Evolutionary conservation across 176 grass and related monocot species (phyloP), one percentile per base, ranked within the genome.

Genomic region (Chloris gayana): DNA sequence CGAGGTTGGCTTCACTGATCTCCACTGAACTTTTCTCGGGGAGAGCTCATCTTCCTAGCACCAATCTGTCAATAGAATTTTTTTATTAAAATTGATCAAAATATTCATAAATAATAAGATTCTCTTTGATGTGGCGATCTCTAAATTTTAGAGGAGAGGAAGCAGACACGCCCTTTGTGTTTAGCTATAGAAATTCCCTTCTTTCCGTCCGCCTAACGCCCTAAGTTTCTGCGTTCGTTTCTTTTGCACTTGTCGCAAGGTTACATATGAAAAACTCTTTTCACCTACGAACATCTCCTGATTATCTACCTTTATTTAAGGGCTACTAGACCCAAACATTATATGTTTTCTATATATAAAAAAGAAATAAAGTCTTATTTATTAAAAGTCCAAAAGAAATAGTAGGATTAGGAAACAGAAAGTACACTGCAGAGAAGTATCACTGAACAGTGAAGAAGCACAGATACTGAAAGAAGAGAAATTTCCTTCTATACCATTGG

Each of bases 1-100:
- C 66, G 30, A 67, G 66, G 54, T 15, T 57, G 62, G 72, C 61
- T 68, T 57, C 72, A 83, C 59, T 60, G 32, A 68, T 77, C 72
- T n/a, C 78, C 42, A 41, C 78, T 38, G 19, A 32, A 19, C 44
- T 26, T 71, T 51, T 66, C 15, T 39, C 21, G 31, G 74, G 75
- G 60, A 82, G 58, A 56, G 29, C 46, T 24, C 13, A 37, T 66
- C 46, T 58, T 15, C 17, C 33, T 85, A 42, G 64, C 76, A 76
- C 42, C 1, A n/a, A n/a, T n/a, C n/a, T n/a, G n/a, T n/a, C n/a
- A n/a, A n/a, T n/a, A n/a, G n/a, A n/a, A n/a, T n/a, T n/a, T n/a
- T n/a, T n/a, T n/a, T n/a, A n/a, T n/a, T n/a, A n/a, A n/a, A n/a
- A n/a, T n/a, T n/a, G n/a, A n/a, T n/a, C n/a, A n/a, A n/a, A n/a